Evolutionary conservation across 345 rosid genomes (phyloP).

Genomic region (Dimocarpus longan): DNA sequence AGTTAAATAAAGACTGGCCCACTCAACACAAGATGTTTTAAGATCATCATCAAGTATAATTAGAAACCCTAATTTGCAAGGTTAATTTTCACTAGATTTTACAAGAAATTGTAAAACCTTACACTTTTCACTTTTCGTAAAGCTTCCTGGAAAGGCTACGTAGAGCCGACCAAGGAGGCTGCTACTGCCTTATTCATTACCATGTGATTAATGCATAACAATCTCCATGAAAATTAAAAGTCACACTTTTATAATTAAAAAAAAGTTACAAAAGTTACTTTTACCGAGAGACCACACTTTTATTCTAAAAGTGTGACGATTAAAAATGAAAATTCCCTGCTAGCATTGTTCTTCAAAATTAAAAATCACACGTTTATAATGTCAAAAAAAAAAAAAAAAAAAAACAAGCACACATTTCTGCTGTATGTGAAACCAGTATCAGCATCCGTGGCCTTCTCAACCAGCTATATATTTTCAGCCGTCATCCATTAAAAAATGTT

Average conservation of each 20-base stretch:
- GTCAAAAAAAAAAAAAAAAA: too few relatives aligned
- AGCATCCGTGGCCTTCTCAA: background rate
- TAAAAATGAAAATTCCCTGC: background rate
- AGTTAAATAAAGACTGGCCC: background rate
- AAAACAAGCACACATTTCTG: background rate
- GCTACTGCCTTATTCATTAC: background rate
- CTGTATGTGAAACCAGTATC: background rate
- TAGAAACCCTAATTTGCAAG: background rate
- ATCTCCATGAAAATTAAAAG: background rate
- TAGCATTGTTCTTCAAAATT: background rate
- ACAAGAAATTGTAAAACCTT: background rate
- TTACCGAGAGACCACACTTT: too few relatives aligned
- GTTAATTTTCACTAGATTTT: background rate
- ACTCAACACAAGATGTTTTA: background rate
- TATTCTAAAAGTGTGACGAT: background rate
- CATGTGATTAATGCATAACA: slow-evolving; percentile 6
- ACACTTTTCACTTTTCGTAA: background rate
- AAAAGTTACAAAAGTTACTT: too few relatives aligned
- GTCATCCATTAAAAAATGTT: background rate
- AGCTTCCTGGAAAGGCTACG: background rate
- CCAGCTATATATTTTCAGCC: background rate
- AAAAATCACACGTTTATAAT: too few relatives aligned
- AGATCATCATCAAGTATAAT: background rate
- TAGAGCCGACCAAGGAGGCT: background rate
- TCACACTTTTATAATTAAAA: too few relatives aligned